Base-by-base conservation (phyloP, 495 filamentous ascomycete genomes). In the Penicillium diatomitis region DNA sequence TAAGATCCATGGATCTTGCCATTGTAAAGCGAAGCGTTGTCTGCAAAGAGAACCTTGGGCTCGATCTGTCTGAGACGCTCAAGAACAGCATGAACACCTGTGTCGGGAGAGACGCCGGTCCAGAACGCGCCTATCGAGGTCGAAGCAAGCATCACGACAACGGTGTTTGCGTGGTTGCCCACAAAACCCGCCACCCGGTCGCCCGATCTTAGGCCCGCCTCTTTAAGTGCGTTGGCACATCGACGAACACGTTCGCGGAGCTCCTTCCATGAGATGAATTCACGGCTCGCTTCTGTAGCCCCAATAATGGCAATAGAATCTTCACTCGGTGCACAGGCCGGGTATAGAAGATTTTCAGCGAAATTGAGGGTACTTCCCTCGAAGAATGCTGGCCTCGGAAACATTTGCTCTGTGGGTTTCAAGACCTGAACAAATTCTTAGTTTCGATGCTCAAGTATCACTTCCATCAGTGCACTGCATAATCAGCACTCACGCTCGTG, bases 271-370 rank as follows among this genome's bases (percentile, higher is more conserved):
- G 87, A 82, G 47, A 89, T 71, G 40, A 73, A 72, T 57, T 84
- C 78, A 32, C 87, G 72, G 28, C 71, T 70, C 5, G 74, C 76
- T 66, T 94, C 88, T 8, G 86, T 90, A 5, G 75, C 87, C 35
- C 80, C 83, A 55, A 92, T 82, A 28, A 90, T 70, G 27, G 87
- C 88, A 12, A 74, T 57, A 3, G 66, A 63, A 47, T 80, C 69
- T 42, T 82, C 78, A 50, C 79, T 68, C 28, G 81, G 79, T 12
- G 75, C 62, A 38, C 72, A 73, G 9, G 72, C 67, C 4, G 90
- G 89, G 61, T 81, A 95, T 5, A 96, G 77, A 32, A 96, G 75
- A 65, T 96, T 96, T 69, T 95, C 87, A 27, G 90, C 88, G 63
- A 95, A 95, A 60, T 96, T 96, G 47, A 95, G 70, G 41, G 69